Evolutionary conservation across 352 stramenopile genomes (phyloP).

Genomic region (Phytophthora parvispora): DNA sequence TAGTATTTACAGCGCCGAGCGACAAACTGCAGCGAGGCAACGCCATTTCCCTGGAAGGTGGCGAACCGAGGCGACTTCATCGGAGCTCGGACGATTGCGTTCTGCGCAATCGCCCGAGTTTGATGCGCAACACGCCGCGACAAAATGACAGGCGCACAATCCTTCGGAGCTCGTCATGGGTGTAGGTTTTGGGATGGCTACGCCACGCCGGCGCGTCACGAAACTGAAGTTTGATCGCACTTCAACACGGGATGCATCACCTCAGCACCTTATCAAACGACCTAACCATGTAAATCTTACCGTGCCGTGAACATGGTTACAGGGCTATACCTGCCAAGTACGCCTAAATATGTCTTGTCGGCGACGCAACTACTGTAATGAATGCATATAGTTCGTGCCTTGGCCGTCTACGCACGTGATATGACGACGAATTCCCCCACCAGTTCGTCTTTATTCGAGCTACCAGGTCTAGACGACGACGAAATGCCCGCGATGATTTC

Average conservation of each 20-base stretch:
- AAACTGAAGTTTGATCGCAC: slow-evolving; percentile 25
- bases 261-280: background rate
- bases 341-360: background rate
- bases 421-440: background rate
- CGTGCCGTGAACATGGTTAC: too few relatives aligned
- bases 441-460: background rate
- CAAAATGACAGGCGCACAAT: slow-evolving; percentile 40
- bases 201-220: slow-evolving; percentile 23
- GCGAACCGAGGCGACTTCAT: slow-evolving; percentile 22
- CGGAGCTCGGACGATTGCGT: slow-evolving; percentile 17
- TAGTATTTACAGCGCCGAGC: slow-evolving; percentile 84
- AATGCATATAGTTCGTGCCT: background rate
- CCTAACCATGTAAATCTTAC: background rate
- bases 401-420: background rate
- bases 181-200: slow-evolving; percentile 5
- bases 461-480: background rate
- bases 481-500: background rate
- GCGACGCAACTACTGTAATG: background rate
- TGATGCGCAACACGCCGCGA: slow-evolving; percentile 7
- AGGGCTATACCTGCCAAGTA: too few relatives aligned
- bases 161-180: slow-evolving; percentile 8
- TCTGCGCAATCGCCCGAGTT: background rate
- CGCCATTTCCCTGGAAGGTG: background rate
- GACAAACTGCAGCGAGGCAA: slow-evolving; percentile 26
- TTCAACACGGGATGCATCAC: too few relatives aligned